Conservation (phyloP, 140 eudicot genomes). For the Bidens hawaiensis region DNA sequence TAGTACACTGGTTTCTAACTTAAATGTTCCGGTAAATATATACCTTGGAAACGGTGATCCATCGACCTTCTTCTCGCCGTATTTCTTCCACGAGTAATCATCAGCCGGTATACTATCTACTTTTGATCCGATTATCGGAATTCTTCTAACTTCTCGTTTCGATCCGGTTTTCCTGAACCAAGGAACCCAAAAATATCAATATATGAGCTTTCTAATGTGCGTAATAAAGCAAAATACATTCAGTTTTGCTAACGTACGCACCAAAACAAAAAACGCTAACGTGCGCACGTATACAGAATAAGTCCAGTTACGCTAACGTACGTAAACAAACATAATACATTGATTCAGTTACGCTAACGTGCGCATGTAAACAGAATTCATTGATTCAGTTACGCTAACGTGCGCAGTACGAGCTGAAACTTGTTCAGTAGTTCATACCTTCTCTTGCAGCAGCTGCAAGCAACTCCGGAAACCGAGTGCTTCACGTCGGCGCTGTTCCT, state of each 20-base stretch:
- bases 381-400: too few species aligned
- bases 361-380: too few species aligned
- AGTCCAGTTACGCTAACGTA: too few species aligned
- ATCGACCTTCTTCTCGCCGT: conserved; percentile 54
- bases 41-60: conserved; percentile 70
- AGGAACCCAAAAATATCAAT: not conserved
- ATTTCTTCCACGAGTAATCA: conserved; percentile 72
- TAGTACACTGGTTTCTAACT: too few species aligned
- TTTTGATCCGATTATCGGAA: conserved; percentile 48
- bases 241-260: too few species aligned
- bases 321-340: too few species aligned
- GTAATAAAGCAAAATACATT: too few species aligned
- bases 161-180: conserved; percentile 42
- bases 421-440: conserved; percentile 50
- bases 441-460: conserved; percentile 64
- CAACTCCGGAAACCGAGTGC: conserved; percentile 16
- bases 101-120: conserved; percentile 58
- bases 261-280: too few species aligned
- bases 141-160: conserved; percentile 24
- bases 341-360: too few species aligned
- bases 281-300: too few species aligned
- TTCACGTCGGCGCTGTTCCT: conserved; percentile 30
- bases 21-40: not conserved
- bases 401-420: too few species aligned
- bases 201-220: too few species aligned